Conservation (phyloP, 306 rosid species). For the Heteromeles arbutifolia region DNA sequence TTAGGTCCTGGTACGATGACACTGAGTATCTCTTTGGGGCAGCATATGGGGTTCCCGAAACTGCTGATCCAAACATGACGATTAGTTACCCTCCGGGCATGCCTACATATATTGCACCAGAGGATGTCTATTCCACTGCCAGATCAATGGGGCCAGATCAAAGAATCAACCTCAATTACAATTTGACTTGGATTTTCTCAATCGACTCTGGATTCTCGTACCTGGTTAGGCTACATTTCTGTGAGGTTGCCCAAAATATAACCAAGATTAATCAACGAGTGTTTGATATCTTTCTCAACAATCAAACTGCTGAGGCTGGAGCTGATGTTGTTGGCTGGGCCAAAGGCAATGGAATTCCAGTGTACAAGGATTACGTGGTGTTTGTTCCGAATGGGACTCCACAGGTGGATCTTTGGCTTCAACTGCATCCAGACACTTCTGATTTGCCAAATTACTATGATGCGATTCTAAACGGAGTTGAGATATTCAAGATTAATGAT, state of each 20-base stretch:
- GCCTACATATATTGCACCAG: constrained; percentile 62
- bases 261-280: constrained; percentile 46
- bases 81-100: constrained; percentile 31
- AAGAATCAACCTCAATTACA: constrained; percentile 51
- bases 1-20: constrained; percentile 80
- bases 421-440: constrained; percentile 49
- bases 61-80: constrained; percentile 43
- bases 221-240: constrained; percentile 90
- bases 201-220: constrained; percentile 70
- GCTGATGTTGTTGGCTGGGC: constrained; percentile 58
- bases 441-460: constrained; percentile 24
- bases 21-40: constrained; percentile 52
- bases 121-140: constrained; percentile 60
- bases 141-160: constrained; percentile 77
- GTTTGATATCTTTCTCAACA: constrained; percentile 53
- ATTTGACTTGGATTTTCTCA: constrained; percentile 73
- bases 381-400: constrained; percentile 57
- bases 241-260: constrained; percentile 48
- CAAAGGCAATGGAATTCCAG: constrained; percentile 28
- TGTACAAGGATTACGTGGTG: constrained; percentile 56
- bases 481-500: constrained; percentile 74
- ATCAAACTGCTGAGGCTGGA: constrained; percentile 46
- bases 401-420: constrained; percentile 67
- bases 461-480: constrained; percentile 74
- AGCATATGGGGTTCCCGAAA: constrained; percentile 46